Conservation (phyloP, 1,284 basidiomycete species). For the Lignosus rhinocerotis region DNA sequence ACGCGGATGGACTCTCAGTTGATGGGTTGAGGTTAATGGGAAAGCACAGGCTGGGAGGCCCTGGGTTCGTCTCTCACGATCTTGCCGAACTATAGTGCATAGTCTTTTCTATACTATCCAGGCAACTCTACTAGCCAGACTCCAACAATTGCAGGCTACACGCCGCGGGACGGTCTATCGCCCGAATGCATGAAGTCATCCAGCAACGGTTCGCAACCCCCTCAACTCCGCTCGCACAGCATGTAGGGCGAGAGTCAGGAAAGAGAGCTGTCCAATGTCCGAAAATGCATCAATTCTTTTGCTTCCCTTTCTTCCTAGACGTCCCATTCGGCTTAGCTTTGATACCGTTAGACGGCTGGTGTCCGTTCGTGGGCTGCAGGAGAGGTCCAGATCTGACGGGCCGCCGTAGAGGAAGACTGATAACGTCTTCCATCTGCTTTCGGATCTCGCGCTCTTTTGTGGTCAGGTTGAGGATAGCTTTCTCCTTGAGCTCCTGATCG, state of each 20-base stretch:
- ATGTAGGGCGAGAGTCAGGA: background rate
- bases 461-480: slow-evolving; percentile 59
- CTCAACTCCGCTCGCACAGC: too few relatives aligned
- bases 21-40: too few relatives aligned
- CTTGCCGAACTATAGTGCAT: too few relatives aligned
- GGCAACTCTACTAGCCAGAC: too few relatives aligned
- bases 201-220: too few relatives aligned
- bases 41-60: too few relatives aligned
- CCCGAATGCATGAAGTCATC: too few relatives aligned
- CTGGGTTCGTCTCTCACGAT: too few relatives aligned
- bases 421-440: slow-evolving; percentile 67
- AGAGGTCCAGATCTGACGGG: slow-evolving; percentile 30
- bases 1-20: too few relatives aligned
- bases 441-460: slow-evolving; percentile 73
- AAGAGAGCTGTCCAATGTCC: background rate
- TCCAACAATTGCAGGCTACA: too few relatives aligned
- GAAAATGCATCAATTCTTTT: slow-evolving; percentile 40
- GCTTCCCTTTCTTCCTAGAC: slow-evolving; percentile 57
- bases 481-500: slow-evolving; percentile 70
- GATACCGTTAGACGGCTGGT: slow-evolving; percentile 28
- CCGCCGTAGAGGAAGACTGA: slow-evolving; percentile 50
- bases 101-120: too few relatives aligned
- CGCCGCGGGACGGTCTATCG: too few relatives aligned
- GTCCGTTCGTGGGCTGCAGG: slow-evolving; percentile 41
- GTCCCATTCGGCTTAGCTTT: slow-evolving; percentile 46